Base-by-base conservation (phyloP, 495 filamentous ascomycete species). In the Diplogelasinospora grovesii region DNA sequence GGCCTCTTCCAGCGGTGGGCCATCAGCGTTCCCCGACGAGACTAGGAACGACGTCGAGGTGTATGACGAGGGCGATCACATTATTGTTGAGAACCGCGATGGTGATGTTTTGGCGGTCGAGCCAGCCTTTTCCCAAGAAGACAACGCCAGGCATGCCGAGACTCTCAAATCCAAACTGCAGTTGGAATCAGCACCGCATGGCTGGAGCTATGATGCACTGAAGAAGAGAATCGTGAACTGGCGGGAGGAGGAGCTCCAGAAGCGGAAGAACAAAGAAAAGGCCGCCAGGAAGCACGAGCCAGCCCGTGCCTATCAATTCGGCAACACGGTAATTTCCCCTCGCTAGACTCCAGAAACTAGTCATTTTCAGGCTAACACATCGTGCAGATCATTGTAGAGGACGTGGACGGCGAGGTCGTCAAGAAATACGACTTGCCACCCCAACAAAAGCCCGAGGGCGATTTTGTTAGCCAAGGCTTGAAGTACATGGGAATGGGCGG, bases 341-440 rank as follows among this genome's bases (percentile, higher is more conserved):
- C n/a, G 10, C 2, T 8, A 8, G 8, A 8, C 6, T 0, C n/a
- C n/a, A n/a, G n/a, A n/a, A n/a, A n/a, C n/a, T n/a, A n/a, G n/a
- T n/a, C n/a, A n/a, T n/a, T n/a, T 20, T 4, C 36, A 18, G 32
- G 21, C 54, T 61, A 46, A 64, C 49, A 26, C 4, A 16, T 8
- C 28, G 3, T 11, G 25, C 54, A 80, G 59, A 90, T 99, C 50
- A 96, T 99, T 54, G 88, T 99, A 11, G 93, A 99, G 62, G 89
- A 99, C 51, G 89, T 90, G 58, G 85, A 95, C 56, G 93, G 93
- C 21, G 93, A 99, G 55, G 93, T 99, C 9, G 77, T 99, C 59
- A 93, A 94, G 70, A 94, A 92, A 44, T 97, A 95, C 59, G 86
- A 94, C 38, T 81, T 96, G 21, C 84, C 89, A 8, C 52, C 70